Percentiles rank a stretch among this genome's conserved stretches.
phyloP scores from a whole-genome alignment of 2,329 filamentous ascomycete genomes.

The Lasiodiplodia citricola region DNA sequence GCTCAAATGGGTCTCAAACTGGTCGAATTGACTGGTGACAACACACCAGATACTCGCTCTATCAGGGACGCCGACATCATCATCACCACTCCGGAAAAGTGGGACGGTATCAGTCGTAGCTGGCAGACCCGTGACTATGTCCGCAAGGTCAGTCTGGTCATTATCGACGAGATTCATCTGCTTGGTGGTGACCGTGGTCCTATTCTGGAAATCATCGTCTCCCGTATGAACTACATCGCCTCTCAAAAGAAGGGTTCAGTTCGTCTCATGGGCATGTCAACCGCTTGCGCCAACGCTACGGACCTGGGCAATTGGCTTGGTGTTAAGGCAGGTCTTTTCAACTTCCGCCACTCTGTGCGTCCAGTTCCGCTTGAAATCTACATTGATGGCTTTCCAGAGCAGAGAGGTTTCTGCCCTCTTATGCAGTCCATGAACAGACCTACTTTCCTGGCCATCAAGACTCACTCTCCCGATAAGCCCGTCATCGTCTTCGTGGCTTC shows the following conservation, averaged over 20 bases:
- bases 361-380: constrained; percentile 95
- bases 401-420: constrained; percentile 91
- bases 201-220: constrained; percentile 95
- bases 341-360: constrained; percentile 95
- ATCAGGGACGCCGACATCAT: constrained; percentile 97
- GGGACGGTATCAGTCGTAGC: constrained; percentile 98
- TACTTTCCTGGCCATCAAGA: constrained; percentile 95
- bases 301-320: constrained; percentile 97
- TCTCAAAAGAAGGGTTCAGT: constrained; percentile 90
- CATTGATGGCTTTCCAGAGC: constrained; percentile 96
- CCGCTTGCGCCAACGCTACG: constrained; percentile 92
- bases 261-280: constrained; percentile 96
- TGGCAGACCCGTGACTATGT: constrained; percentile 99
- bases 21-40: constrained; percentile 96
- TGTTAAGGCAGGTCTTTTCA: constrained; percentile 93
- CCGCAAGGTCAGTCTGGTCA: constrained; percentile 90
- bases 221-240: constrained; percentile 97
- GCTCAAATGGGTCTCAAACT: constrained; percentile 84
- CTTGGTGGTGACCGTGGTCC: constrained; percentile 96
- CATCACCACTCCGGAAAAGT: constrained; percentile 99
- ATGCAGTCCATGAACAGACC: constrained; percentile 99
- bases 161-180: constrained; percentile 98
- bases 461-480: constrained; percentile 92
- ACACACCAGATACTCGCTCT: constrained; percentile 93
- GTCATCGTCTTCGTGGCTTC: constrained; percentile 99